Evolutionary conservation across 2,329 filamentous ascomycete species (phyloP).

Genomic region (Rhynchosporium agropyri): DNA sequence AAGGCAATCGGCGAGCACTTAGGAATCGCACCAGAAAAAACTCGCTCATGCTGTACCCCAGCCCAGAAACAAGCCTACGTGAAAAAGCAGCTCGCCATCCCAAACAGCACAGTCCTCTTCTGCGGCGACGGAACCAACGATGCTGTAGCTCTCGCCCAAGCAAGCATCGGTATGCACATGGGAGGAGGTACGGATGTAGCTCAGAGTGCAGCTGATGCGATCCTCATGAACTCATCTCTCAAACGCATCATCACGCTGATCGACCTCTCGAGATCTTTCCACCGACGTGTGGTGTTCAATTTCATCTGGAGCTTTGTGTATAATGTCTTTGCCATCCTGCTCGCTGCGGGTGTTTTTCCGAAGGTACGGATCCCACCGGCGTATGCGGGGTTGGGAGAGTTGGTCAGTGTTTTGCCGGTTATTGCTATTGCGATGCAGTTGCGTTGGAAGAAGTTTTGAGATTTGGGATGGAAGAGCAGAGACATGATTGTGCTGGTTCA

Average conservation of each 20-base stretch:
- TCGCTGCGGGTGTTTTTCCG: constrained; percentile 59
- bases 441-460: constrained; percentile 27
- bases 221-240: constrained; percentile 62
- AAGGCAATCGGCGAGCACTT: constrained; percentile 46
- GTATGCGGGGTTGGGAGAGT: constrained; percentile 65
- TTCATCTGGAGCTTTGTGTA: constrained; percentile 65
- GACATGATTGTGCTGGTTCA: neutral
- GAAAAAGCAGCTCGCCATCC: constrained; percentile 15
- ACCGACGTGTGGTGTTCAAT: constrained; percentile 57
- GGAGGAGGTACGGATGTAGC: constrained; percentile 65
- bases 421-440: constrained; percentile 44
- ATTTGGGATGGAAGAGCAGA: neutral
- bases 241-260: constrained; percentile 60
- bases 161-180: constrained; percentile 72
- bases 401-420: constrained; percentile 67
- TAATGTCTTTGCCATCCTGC: constrained; percentile 61
- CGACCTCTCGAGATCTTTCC: constrained; percentile 47
- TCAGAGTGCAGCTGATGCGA: constrained; percentile 66
- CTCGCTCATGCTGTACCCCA: constrained; percentile 43
- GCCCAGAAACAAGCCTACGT: constrained; percentile 38
- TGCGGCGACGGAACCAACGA: constrained; percentile 81
- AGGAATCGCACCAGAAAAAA: constrained; percentile 45
- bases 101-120: constrained; percentile 58
- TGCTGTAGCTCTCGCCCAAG: constrained; percentile 70
- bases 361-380: constrained; percentile 56